Conservation (phyloP, 1,139 yeast species). For the Saccharomyces pastorianus region DNA sequence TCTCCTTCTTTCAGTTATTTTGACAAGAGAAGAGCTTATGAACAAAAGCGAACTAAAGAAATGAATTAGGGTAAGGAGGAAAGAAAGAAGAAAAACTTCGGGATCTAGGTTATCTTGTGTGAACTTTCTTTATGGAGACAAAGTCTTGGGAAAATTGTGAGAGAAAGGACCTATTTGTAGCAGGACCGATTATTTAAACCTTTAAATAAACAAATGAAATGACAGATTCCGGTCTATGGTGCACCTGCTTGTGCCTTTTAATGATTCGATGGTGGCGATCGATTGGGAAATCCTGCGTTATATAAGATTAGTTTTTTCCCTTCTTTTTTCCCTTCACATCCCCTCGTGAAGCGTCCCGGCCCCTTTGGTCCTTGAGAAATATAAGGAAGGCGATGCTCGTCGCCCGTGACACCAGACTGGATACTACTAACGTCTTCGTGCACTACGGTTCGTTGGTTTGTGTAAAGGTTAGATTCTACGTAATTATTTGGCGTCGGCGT, state of each 20-base stretch:
- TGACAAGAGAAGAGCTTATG: not conserved
- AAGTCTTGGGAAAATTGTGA: not conserved
- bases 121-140: not conserved
- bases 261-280: constrained; percentile 3
- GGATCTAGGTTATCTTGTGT: not conserved
- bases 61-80: not conserved
- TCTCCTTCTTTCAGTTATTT: not conserved
- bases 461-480: not conserved
- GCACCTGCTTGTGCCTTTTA: constrained; percentile 1
- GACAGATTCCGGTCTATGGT: not conserved
- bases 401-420: not conserved
- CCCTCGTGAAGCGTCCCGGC: constrained; percentile 1
- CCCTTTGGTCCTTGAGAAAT: not conserved
- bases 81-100: not conserved
- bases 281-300: not conserved
- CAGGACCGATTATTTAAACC: not conserved
- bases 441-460: not conserved
- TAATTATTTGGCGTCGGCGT: not conserved
- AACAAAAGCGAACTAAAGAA: not conserved
- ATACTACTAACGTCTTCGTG: not conserved
- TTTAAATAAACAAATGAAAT: not conserved
- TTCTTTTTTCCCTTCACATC: not conserved
- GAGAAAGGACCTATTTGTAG: not conserved
- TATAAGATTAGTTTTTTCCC: not conserved
- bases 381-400: not conserved